phyloP scores from a whole-genome alignment of 2,329 filamentous ascomycete species.

The Alternaria triticimaculans region DNA sequence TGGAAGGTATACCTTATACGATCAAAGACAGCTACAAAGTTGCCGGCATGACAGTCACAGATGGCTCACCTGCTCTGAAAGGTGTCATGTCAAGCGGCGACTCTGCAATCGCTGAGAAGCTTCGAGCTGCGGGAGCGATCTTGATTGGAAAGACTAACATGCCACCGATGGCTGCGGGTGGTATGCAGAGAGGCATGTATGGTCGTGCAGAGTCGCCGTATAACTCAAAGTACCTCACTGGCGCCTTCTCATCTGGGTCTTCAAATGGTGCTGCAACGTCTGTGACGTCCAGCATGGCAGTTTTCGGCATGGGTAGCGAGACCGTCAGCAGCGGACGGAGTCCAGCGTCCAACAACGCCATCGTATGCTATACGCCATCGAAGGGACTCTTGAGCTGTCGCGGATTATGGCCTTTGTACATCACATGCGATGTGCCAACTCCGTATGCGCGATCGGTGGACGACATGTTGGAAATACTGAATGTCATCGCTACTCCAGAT shows the following conservation, averaged over 20 bases:
- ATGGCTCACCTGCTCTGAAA: slow-evolving; percentile 63
- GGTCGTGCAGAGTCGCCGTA: slow-evolving; percentile 65
- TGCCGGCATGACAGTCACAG: slow-evolving; percentile 60
- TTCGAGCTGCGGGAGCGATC: slow-evolving; percentile 59
- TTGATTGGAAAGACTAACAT: slow-evolving; percentile 65
- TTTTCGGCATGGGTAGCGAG: slow-evolving; percentile 63
- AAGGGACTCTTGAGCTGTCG: slow-evolving; percentile 59
- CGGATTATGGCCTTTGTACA: slow-evolving; percentile 63
- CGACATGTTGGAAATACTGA: slow-evolving; percentile 59
- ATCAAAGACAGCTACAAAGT: slow-evolving; percentile 66
- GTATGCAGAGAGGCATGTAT: slow-evolving; percentile 64
- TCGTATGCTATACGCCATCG: slow-evolving; percentile 64
- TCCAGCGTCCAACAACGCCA: slow-evolving; percentile 63
- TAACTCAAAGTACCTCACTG: slow-evolving; percentile 60
- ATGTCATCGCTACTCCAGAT: slow-evolving; percentile 57
- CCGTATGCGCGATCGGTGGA: slow-evolving; percentile 60
- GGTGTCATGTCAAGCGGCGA: slow-evolving; percentile 60
- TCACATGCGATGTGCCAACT: slow-evolving; percentile 63
- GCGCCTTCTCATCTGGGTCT: slow-evolving; percentile 64
- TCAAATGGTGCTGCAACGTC: slow-evolving; percentile 64
- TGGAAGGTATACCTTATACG: slow-evolving; percentile 65
- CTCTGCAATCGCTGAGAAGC: slow-evolving; percentile 56
- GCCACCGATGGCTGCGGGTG: slow-evolving; percentile 65
- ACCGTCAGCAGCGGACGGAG: slow-evolving; percentile 64
- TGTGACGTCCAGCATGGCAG: slow-evolving; percentile 58